Conservation (phyloP, 345 rosid genomes). For the Mallotus nudiflorus region DNA sequence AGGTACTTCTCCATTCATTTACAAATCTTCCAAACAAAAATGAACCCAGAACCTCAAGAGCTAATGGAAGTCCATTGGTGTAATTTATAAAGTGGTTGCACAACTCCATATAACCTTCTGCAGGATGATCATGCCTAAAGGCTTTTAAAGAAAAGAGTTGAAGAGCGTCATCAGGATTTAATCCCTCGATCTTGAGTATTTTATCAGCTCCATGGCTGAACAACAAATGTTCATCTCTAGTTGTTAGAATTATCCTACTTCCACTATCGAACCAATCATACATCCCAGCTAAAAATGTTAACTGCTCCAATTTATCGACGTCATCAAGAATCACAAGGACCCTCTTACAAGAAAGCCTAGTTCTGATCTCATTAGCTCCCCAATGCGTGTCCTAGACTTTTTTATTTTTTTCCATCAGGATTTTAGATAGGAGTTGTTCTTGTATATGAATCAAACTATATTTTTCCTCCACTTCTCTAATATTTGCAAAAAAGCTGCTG, state of each 20-base stretch:
- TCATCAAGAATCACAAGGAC: too few relatives aligned
- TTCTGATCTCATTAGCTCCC: slow-evolving; percentile 8
- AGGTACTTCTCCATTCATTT: slow-evolving; percentile 10
- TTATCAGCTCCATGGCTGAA: slow-evolving; percentile 6
- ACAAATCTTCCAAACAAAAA: neutral
- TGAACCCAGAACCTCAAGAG: slow-evolving; percentile 20
- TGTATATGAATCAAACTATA: too few relatives aligned
- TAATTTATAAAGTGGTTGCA: neutral
- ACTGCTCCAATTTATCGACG: neutral
- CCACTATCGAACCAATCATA: slow-evolving; percentile 12
- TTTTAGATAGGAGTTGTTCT: too few relatives aligned
- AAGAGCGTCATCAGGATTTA: too few relatives aligned
- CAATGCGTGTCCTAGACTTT: neutral
- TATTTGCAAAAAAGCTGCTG: slow-evolving; percentile 14
- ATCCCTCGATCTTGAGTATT: too few relatives aligned
- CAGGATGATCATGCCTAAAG: too few relatives aligned
- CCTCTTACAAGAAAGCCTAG: neutral
- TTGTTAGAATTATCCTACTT: slow-evolving; percentile 15
- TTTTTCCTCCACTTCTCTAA: too few relatives aligned
- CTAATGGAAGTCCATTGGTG: slow-evolving; percentile 15
- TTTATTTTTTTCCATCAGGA: too few relatives aligned
- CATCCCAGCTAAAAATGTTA: slow-evolving; percentile 11
- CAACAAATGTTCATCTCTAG: slow-evolving; percentile 8
- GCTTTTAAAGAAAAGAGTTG: too few relatives aligned
- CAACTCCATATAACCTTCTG: too few relatives aligned